Conservation (phyloP, 257 asterid genomes). For the Nicotiana benthamiana region DNA sequence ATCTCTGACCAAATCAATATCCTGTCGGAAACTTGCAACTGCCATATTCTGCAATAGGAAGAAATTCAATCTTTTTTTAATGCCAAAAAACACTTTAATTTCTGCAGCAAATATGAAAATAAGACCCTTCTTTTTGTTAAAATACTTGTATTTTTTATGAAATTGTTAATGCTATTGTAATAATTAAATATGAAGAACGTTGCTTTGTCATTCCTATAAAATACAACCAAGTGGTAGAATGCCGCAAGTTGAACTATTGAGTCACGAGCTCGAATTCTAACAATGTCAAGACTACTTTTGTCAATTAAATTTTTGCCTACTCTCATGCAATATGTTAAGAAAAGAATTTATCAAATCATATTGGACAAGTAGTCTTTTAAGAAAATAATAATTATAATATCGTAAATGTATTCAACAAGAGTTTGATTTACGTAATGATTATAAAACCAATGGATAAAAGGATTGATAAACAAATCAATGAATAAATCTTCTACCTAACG, state of each 20-base stretch:
- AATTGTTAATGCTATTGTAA: neutral
- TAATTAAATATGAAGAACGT: neutral
- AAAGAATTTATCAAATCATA: too few relatives aligned
- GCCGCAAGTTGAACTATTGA: too few relatives aligned
- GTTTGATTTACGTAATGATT: neutral
- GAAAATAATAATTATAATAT: too few relatives aligned
- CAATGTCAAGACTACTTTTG: too few relatives aligned
- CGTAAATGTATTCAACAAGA: too few relatives aligned
- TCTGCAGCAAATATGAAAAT: neutral
- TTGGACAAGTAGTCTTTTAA: too few relatives aligned
- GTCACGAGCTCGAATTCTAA: too few relatives aligned
- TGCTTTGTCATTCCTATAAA: neutral
- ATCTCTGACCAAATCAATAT: neutral
- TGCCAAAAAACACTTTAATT: neutral
- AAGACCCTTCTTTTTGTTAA: neutral
- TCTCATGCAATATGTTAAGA: too few relatives aligned
- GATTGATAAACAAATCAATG: neutral
- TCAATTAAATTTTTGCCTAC: too few relatives aligned
- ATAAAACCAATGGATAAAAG: neutral
- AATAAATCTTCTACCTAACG: neutral
- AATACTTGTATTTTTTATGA: too few relatives aligned
- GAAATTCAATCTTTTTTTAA: neutral
- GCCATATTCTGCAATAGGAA: conserved; percentile 39
- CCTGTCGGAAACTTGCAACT: conserved; percentile 46
- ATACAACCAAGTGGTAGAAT: too few relatives aligned